Evolutionary conservation across 352 stramenopile species (phyloP), one percentile per base, ranked within the genome.

Genomic region (Globisporangium mamillatum): DNA sequence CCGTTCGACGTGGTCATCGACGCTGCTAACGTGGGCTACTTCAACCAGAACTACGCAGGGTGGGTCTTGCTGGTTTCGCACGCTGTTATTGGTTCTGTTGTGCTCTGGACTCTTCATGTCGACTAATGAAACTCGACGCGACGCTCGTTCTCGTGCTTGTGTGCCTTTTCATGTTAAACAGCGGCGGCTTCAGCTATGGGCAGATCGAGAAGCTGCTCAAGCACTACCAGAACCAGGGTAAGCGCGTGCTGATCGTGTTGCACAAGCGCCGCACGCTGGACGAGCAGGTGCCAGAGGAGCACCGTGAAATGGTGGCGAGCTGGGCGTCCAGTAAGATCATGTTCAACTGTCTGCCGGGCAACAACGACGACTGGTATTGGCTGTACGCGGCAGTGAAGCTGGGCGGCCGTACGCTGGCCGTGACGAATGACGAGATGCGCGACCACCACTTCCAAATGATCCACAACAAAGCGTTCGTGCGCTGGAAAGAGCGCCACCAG

Each of bases 351-450:
- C 82, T 91, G 18, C 74, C 69, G 16, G 94, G 96, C 36, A 99
- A 99, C 85, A 99, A 99, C 69, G 98, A 99, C 85, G 98, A 99
- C 88, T 99, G 97, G 97, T 99, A 99, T 81, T 99, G 98, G 98
- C 90, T 99, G 72, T 98, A 98, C 75, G 95, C 96, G 4, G 95
- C 94, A 6, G 85, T 98, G 52, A 91, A 89, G 68, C 76, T 90
- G n/a, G 80, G 88, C 53, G 81, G 80, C 1, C 81, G 85, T 57
- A 91, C 82, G 61, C 73, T 98, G 22, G 81, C 98, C 50, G 78
- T 99, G 9, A 98, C 96, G 3, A 99, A 99, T 82, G 98, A 99
- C 78, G 95, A 99, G 83, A 99, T 99, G 98, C 86, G 98, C 63
- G 98, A 99, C 86, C 98, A 99, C 83, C 97, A 99, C 80, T 99